Base-by-base conservation (phyloP, 2,329 filamentous ascomycete species). In the Penicillium sp. region DNA sequence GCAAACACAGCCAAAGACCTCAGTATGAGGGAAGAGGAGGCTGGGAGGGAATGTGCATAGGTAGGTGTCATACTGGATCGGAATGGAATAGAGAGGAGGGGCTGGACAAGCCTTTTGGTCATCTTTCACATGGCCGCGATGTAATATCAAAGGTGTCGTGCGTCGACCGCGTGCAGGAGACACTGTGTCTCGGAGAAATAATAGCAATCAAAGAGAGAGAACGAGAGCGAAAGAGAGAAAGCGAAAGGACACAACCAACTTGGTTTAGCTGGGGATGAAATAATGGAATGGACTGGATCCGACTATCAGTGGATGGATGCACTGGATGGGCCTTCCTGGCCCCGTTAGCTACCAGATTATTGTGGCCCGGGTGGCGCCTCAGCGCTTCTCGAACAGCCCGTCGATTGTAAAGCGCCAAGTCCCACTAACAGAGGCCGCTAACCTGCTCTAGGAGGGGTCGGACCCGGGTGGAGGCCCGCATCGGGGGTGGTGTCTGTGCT, bases 381-480 rank as follows among this genome's bases (percentile, higher is more conserved):
- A 55, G 60, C 44, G 35, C 54, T 53, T 53, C 42, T 62, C 57
- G 49, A 62, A 53, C 37, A 53, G 38, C 38, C 33, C 54, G 57
- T 60, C 53, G 40, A 35, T 53, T 50, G 42, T 33, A 40, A 57
- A 54, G 50, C 58, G 53, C 59, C 56, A 62, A 66, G 60, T 13
- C 30, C 33, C 26, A 30, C 64, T 58, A 62, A 60, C 59, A 57
- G 10, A 45, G 44, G 19, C 24, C 24, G 47, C 65, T 67, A 69
- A 22, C 38, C 62, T 51, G 28, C 56, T 65, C 30, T 35, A 59
- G 64, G 24, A 57, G 67, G 65, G 51, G 56, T 59, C 50, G 55
- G 64, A 63, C 62, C 45, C 57, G 61, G 63, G 63, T 65, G 62
- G 67, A 65, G 68, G 60, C 63, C 67, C 60, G 63, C 59, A 65